phyloP scores from a whole-genome alignment of 768 basidiomycete species.

The Leccinum boreale region DNA sequence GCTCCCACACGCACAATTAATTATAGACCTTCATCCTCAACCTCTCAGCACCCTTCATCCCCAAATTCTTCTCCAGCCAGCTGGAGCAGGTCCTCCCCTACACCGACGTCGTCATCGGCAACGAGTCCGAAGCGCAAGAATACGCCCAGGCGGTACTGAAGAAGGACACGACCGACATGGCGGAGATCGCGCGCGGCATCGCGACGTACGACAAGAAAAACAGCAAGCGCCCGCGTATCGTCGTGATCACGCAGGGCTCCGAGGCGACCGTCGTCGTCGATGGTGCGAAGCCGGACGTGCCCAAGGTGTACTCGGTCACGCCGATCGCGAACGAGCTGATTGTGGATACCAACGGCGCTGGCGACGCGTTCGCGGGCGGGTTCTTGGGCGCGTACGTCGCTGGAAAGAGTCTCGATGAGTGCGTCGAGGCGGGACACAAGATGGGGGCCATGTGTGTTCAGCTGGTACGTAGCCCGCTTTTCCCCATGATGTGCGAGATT shows the following conservation, averaged over 20 bases:
- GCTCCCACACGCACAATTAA: neutral
- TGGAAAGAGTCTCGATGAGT: conserved; percentile 75
- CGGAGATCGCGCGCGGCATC: conserved; percentile 68
- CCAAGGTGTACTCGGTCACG: conserved; percentile 57
- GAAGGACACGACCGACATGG: conserved; percentile 61
- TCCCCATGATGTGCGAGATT: no score
- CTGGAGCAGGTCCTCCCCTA: conserved; percentile 79
- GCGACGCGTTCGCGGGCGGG: conserved; percentile 96
- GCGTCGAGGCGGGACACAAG: conserved; percentile 82
- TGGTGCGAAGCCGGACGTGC: conserved; percentile 45
- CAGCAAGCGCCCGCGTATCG: conserved; percentile 76
- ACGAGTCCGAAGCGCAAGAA: conserved; percentile 89
- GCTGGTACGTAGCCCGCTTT: conserved; percentile 45
- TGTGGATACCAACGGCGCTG: conserved; percentile 97
- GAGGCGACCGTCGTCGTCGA: conserved; percentile 74
- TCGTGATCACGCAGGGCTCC: conserved; percentile 90
- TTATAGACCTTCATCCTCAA: conserved; percentile 85
- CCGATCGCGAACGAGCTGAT: conserved; percentile 61
- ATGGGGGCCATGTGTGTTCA: conserved; percentile 83
- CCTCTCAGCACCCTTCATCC: conserved; percentile 96
- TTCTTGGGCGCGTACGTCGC: conserved; percentile 83
- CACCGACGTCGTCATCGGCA: conserved; percentile 91
- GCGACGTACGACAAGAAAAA: conserved; percentile 66
- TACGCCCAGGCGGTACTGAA: conserved; percentile 76
- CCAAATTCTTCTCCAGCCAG: conserved; percentile 86